Base-by-base conservation (phyloP, 306 rosid genomes). In the Lagenaria siceraria region DNA sequence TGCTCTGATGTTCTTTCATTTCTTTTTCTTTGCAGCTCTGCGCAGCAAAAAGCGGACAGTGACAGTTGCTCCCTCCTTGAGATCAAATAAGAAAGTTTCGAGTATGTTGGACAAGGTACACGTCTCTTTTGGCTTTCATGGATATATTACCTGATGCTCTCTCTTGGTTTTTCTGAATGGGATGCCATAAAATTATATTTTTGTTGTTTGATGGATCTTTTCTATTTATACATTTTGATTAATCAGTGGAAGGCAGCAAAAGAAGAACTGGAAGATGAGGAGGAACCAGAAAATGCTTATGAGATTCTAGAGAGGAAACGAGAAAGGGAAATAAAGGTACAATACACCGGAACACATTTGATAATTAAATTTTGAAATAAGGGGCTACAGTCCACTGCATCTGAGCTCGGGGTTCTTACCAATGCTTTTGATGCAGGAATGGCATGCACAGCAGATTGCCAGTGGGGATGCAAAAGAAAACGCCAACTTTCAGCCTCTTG, bases 241-340 rank as follows among this genome's bases (percentile, higher is more conserved):
- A 54, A 55, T 76, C 85, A 92, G 99, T 92, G 99, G 99, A 96
- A 89, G 80, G 99, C 98, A 77, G 99, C 99, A 21, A 96, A 96
- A 86, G 99, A 96, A 86, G 98, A 96, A 82, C 96, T 85, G 70
- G 98, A 90, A 83, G 97, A 92, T 33, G 96, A 96, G 90, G 92
- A 90, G 81, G 99, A 96, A 78, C 93, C 98, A 17, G 88, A 86
- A 66, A 86, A 87, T 81, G 84, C 90, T 42, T 87, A 81, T 13
- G 99, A 92, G 85, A 70, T 81, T 59, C 81, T 96, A 8, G 97
- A 92, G 86, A 90, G 90, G 75, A 96, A 96, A 87, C 92, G 98
- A 53, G 92, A 90, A 81, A 89, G 86, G 86, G 98, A 90, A 86
- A 96, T 96, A 82, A 93, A 96, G 97, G 99, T 92, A 61, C 62